These are phyloP conservation scores for Fusarium veterinarium DNA, from an alignment of 2,329 filamentous ascomycete genomes.

Conservation along the genomic window DNA sequence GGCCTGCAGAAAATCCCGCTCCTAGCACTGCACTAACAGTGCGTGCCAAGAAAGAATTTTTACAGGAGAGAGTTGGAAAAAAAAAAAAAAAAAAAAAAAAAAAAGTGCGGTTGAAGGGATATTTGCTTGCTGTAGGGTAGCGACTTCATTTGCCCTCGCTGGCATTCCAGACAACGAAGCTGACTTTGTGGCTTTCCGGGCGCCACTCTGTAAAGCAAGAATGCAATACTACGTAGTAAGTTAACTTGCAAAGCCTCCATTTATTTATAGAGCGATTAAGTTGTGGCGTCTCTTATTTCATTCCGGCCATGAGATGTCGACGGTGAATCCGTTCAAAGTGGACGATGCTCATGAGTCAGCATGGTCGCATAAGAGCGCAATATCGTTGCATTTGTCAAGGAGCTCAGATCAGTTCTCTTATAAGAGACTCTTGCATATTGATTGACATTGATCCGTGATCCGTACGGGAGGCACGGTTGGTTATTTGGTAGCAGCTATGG, in stretches of 20 bases:
- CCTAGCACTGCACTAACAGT: too few species aligned
- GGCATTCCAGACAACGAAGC: not conserved
- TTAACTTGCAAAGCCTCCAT: rapidly evolving
- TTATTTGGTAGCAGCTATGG: not conserved
- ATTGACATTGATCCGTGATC: too few species aligned
- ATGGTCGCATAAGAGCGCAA: rapidly evolving
- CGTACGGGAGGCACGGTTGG: too few species aligned
- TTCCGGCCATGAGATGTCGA: not conserved
- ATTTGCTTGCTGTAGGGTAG: not conserved
- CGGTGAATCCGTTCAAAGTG: rapidly evolving
- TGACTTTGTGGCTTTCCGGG: not conserved
- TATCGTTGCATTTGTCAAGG: rapidly evolving
- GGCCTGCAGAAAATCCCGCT: too few species aligned
- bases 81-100: too few species aligned
- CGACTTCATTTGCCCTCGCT: rapidly evolving
- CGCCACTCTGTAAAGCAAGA: not conserved
- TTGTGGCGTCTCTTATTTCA: not conserved
- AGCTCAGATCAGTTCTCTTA: not conserved
- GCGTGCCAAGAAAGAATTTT: too few species aligned
- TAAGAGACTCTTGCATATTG: not conserved
- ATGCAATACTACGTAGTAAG: not conserved
- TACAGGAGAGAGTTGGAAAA: too few species aligned
- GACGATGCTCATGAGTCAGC: rapidly evolving
- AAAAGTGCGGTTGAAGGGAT: rapidly evolving
- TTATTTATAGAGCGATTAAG: not conserved